These are phyloP conservation scores for Aspergillus haitiensis DNA, from an alignment of 495 filamentous ascomycete species.

Conservation along the genomic window DNA sequence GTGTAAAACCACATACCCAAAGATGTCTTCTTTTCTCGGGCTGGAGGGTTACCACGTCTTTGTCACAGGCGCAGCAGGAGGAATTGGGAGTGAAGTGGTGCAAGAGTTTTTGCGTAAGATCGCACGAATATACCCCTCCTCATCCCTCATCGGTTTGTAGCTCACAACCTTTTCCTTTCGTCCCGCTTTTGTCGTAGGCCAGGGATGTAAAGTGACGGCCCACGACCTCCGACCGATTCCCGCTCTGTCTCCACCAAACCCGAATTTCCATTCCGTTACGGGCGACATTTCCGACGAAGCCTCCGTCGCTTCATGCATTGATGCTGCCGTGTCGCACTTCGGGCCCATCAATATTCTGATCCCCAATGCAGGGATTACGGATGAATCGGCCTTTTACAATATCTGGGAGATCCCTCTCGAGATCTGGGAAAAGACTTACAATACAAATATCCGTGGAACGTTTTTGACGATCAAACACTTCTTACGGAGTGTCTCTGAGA, in stretches of 20 bases:
- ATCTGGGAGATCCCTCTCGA: conserved; percentile 57
- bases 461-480: conserved; percentile 62
- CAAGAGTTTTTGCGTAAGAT: conserved; percentile 54
- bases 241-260: conserved; percentile 23
- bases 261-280: conserved; percentile 34
- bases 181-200: conserved; percentile 31
- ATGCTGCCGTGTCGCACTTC: conserved; percentile 44
- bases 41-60: conserved; percentile 57
- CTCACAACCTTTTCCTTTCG: neutral
- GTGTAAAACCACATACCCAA: too few species aligned
- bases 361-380: conserved; percentile 53
- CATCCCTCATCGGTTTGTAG: neutral
- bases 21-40: conserved; percentile 41
- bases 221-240: conserved; percentile 43
- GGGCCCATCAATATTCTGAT: conserved; percentile 55
- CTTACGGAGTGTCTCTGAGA: conserved; percentile 39
- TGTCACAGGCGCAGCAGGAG: conserved; percentile 56
- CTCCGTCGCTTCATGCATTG: conserved; percentile 45
- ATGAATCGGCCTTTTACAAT: conserved; percentile 42
- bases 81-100: conserved; percentile 52
- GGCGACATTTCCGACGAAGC: conserved; percentile 51
- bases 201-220: conserved; percentile 55
- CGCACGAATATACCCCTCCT: neutral
- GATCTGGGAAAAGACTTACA: conserved; percentile 54
- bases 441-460: conserved; percentile 50